phyloP scores from a whole-genome alignment of 2,329 filamentous ascomycete genomes.

The Paraphaeosphaeria sporulosa region DNA sequence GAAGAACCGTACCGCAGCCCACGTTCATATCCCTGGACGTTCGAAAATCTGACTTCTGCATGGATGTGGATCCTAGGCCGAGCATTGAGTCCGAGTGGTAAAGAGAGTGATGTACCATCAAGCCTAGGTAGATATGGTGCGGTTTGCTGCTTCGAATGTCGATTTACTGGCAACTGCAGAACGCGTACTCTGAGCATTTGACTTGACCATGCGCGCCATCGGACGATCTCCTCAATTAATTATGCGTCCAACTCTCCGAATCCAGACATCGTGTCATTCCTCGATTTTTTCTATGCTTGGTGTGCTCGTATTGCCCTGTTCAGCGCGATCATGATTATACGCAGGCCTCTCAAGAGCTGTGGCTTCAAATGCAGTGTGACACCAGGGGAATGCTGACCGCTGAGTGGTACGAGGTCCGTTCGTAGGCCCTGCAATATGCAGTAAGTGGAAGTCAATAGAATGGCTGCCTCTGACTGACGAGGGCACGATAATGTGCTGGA shows the following conservation, averaged over 20 bases:
- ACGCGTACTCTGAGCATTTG: neutral
- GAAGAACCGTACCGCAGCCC: neutral
- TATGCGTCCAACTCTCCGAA: neutral
- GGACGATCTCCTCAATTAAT: neutral
- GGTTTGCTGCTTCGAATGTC: neutral
- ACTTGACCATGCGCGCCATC: neutral
- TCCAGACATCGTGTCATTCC: neutral
- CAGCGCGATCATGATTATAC: neutral
- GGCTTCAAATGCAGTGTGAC: slow-evolving; percentile 8
- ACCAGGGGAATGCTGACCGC: neutral
- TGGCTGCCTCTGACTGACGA: slow-evolving; percentile 20
- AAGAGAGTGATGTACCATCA: neutral
- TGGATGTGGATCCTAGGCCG: neutral
- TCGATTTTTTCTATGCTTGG: neutral
- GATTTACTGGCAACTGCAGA: neutral
- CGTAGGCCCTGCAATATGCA: slow-evolving; percentile 16
- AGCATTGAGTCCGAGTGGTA: neutral
- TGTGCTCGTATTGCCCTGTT: neutral
- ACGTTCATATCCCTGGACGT: neutral
- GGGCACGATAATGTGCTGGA: neutral
- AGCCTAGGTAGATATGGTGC: neutral
- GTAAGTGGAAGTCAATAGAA: slow-evolving; percentile 22
- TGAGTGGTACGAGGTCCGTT: slow-evolving; percentile 13
- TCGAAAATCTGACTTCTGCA: neutral
- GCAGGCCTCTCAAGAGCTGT: neutral